These are phyloP conservation scores for Ganoderma resinaceum DNA, from an alignment of 1,284 basidiomycete species.

Conservation along the genomic window DNA sequence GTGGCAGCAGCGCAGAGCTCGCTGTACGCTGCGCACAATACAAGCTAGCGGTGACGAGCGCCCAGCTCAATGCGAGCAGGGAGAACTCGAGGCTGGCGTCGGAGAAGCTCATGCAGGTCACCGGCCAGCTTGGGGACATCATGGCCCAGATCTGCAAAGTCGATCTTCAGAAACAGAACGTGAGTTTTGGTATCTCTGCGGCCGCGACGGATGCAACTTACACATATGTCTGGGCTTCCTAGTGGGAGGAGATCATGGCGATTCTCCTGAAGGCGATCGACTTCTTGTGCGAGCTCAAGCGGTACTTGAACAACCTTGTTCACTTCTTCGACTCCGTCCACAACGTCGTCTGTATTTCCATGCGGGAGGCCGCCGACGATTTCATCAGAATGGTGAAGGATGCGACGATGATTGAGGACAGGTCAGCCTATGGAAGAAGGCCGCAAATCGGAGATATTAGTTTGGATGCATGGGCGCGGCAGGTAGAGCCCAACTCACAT, in stretches of 20 bases:
- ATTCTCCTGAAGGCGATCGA: conserved; percentile 17
- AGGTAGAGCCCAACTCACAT: conserved; percentile 9
- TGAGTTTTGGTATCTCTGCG: not conserved
- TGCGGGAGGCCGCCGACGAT: conserved; percentile 13
- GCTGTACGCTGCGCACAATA: conserved; percentile 12
- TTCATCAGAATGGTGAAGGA: conserved; percentile 21
- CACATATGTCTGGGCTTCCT: too few species aligned
- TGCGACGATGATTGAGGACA: conserved; percentile 12
- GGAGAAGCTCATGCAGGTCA: conserved; percentile 23
- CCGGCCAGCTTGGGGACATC: conserved; percentile 17
- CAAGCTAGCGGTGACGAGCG: conserved; percentile 2
- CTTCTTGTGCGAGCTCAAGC: conserved; percentile 22
- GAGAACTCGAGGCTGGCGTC: conserved; percentile 13
- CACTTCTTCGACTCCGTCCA: conserved; percentile 22
- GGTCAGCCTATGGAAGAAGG: not conserved
- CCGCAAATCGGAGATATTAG: not conserved
- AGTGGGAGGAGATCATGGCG: conserved; percentile 22
- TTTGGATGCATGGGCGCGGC: conserved; percentile 19
- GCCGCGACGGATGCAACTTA: not conserved
- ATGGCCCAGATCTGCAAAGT: conserved; percentile 14
- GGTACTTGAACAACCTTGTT: conserved; percentile 23
- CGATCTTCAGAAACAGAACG: conserved; percentile 18
- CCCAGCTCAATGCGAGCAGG: conserved; percentile 21
- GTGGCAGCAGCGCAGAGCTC: conserved; percentile 15
- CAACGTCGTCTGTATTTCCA: conserved; percentile 21